Evolutionary conservation across 306 rosid genomes (phyloP), one percentile per base, ranked within the genome.

Genomic region (Castanea sativa): DNA sequence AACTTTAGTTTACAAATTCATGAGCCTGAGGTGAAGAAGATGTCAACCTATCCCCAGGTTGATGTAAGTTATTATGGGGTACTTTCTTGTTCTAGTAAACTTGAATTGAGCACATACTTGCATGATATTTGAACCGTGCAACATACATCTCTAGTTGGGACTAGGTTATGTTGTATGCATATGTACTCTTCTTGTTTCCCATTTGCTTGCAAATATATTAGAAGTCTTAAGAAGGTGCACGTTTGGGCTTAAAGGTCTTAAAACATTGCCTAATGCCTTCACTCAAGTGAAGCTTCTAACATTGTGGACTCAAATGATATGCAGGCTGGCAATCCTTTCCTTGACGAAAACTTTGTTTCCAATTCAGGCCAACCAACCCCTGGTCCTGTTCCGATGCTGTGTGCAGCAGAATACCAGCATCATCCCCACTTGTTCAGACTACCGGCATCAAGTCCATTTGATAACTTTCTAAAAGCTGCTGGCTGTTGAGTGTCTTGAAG

Each of bases 381-480:
- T 20, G 59, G 78, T 52, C 69, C 74, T 18, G 73, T 73, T 65
- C 83, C 86, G 27, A 57, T 55, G 82, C 73, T 33, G n/a, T 89
- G 91, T 76, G 75, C 82, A 75, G 80, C 88, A 0, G 91, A 90
- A 49, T 77, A 73, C 83, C 91, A 88, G 85, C 87, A 85, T 21
- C 76, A 76, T 38, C 84, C 88, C 27, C 72, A 79, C 70, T 64
- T 76, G 49, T 93, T 96, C 88, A 85, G 85, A 76, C 81, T 96
- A 73, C 99, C 99, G 3, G 88, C 92, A 18, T 79, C 99, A 35
- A 96, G 94, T 77, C 99, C 99, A 76, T 91, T 75, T 6, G 99
- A 96, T 75, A 82, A 89, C 88, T 96, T 96, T 83, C 85, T 93
- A 41, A 96, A 96, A 83, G 99, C 98, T 52, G 99, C 99, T 33